phyloP scores from a whole-genome alignment of 805 yeast species.

The Yarrowia sp. region DNA sequence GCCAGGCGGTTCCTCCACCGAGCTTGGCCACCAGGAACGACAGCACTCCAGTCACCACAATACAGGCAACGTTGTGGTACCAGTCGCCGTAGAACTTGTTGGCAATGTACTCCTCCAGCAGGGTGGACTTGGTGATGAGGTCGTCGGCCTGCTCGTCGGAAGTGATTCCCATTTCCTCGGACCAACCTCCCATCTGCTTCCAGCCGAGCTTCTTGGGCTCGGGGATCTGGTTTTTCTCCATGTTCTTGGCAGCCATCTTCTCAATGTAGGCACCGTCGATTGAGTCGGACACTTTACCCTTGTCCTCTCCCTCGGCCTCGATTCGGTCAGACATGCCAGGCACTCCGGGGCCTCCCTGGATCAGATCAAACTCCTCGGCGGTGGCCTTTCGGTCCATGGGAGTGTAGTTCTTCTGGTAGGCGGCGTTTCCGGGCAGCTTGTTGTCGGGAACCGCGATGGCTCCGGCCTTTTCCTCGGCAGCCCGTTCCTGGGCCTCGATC shows the following conservation, averaged over 20 bases:
- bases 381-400: constrained; percentile 37
- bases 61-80: constrained; percentile 86
- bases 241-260: constrained; percentile 39
- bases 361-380: constrained; percentile 17
- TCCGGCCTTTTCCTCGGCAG: constrained; percentile 29
- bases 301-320: constrained; percentile 14
- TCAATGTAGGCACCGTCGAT: constrained; percentile 27
- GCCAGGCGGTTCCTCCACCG: constrained; percentile 78
- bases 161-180: constrained; percentile 67
- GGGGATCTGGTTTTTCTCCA: constrained; percentile 47
- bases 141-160: constrained; percentile 72
- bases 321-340: constrained; percentile 13
- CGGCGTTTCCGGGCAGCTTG: constrained; percentile 16
- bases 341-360: constrained; percentile 19
- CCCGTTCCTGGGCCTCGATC: constrained; percentile 9
- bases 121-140: constrained; percentile 70
- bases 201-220: constrained; percentile 82
- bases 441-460: constrained; percentile 36
- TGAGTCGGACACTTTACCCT: constrained; percentile 33
- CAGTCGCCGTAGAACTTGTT: constrained; percentile 88
- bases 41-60: constrained; percentile 69
- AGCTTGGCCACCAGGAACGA: constrained; percentile 84
- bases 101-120: constrained; percentile 78
- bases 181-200: constrained; percentile 93
- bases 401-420: constrained; percentile 26